A percentile compares a stretch with the other conserved stretches of the same genome.
phyloP scores from a whole-genome alignment of 2,329 filamentous ascomycete genomes.

The Monosporascus sp. region DNA sequence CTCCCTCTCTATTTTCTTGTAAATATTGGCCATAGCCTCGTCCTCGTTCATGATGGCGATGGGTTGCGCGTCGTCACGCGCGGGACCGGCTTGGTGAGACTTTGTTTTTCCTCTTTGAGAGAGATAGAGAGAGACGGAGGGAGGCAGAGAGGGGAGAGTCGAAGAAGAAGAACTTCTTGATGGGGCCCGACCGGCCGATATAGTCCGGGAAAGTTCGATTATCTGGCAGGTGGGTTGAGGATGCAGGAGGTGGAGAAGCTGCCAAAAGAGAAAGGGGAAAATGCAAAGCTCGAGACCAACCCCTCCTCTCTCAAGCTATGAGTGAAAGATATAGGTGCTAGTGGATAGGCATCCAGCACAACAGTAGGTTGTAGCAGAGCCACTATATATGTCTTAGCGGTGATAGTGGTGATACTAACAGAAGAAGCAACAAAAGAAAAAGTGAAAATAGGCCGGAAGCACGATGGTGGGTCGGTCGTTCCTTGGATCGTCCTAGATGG shows the following conservation, averaged over 20 bases:
- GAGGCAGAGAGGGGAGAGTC: not conserved
- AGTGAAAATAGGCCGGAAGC: not conserved
- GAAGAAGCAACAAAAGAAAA: not conserved
- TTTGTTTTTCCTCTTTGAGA: conserved; percentile 1
- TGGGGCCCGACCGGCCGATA: conserved; percentile 2
- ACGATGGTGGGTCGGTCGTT: not conserved
- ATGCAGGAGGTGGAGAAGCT: not conserved
- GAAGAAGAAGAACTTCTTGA: conserved; percentile 1
- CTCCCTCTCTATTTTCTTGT: conserved; percentile 96
- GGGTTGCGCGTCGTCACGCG: conserved; percentile 32
- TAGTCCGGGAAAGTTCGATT: conserved; percentile 1
- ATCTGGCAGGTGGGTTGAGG: not conserved
- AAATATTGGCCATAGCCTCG: conserved; percentile 69
- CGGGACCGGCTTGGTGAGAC: conserved; percentile 16
- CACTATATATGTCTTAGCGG: not conserved
- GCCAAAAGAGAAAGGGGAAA: not conserved
- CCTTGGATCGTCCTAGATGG: not conserved
- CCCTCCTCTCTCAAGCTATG: not conserved
- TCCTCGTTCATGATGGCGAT: conserved; percentile 56
- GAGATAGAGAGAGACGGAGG: not conserved
- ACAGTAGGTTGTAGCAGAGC: not conserved
- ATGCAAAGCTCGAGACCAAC: not conserved
- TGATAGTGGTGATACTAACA: not conserved
- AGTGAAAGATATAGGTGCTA: not conserved
- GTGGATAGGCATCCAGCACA: not conserved